A percentile compares a stretch with the other conserved stretches of the same genome.
These are phyloP conservation scores for Pseudonectria buxi DNA, from an alignment of 2,329 filamentous ascomycete species.

Conservation along the genomic window DNA sequence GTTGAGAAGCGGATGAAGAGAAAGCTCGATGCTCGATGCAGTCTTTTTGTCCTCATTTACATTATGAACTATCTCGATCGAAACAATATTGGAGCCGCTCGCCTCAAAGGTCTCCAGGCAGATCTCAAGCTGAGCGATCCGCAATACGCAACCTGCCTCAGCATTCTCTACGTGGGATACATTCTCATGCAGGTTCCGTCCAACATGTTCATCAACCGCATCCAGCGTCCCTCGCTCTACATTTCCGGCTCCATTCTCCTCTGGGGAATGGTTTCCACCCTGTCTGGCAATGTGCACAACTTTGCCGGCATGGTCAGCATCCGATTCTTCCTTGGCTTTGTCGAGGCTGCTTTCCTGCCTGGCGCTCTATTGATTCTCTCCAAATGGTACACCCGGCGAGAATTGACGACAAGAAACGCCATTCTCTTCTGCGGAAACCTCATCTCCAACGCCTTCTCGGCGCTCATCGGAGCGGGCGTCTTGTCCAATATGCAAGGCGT, in stretches of 20 bases:
- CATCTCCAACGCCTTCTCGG: slow-evolving; percentile 54
- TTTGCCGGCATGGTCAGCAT: slow-evolving; percentile 49
- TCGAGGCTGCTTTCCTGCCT: slow-evolving; percentile 59
- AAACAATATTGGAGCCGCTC: slow-evolving; percentile 62
- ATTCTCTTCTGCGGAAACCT: slow-evolving; percentile 54
- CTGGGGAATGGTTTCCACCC: slow-evolving; percentile 55
- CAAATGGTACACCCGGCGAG: slow-evolving; percentile 60
- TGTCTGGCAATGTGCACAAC: slow-evolving; percentile 44
- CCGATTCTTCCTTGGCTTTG: slow-evolving; percentile 54
- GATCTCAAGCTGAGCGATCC: slow-evolving; percentile 50
- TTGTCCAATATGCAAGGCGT: slow-evolving; percentile 51
- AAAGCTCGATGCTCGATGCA: slow-evolving; percentile 65
- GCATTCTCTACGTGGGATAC: slow-evolving; percentile 61
- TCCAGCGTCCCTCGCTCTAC: slow-evolving; percentile 44
- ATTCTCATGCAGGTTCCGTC: slow-evolving; percentile 57
- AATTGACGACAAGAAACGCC: slow-evolving; percentile 48
- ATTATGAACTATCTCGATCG: slow-evolving; percentile 66
- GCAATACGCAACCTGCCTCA: slow-evolving; percentile 57
- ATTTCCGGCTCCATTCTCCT: slow-evolving; percentile 46
- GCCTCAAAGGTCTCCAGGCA: slow-evolving; percentile 56
- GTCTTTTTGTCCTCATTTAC: slow-evolving; percentile 66
- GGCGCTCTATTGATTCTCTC: slow-evolving; percentile 57
- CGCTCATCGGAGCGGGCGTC: slow-evolving; percentile 52
- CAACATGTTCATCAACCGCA: slow-evolving; percentile 52
- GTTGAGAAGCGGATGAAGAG: slow-evolving; percentile 61